Evolutionary conservation across 2,329 filamentous ascomycete genomes (phyloP).

Genomic region (Colletotrichum caudatum): DNA sequence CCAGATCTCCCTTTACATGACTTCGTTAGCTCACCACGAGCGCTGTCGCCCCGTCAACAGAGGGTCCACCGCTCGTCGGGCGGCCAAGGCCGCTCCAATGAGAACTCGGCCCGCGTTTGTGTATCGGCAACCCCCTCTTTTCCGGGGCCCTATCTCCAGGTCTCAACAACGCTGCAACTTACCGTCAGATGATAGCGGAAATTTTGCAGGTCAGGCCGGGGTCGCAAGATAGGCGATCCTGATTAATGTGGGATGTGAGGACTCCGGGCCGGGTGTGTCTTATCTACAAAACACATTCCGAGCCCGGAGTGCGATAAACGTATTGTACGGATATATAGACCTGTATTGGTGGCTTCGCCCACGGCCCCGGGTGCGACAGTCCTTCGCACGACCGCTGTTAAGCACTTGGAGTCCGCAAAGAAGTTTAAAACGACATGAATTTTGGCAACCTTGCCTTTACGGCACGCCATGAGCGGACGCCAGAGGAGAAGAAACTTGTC

Average conservation of each 20-base stretch:
- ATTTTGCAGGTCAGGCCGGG: constrained; percentile 5
- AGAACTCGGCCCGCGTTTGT: constrained; percentile 17
- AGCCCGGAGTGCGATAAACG: background rate
- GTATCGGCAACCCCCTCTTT: constrained; percentile 12
- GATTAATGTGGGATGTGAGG: background rate
- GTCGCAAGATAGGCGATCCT: constrained; percentile 3
- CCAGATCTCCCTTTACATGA: background rate
- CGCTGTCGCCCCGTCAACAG: constrained; percentile 10
- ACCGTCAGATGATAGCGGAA: constrained; percentile 5
- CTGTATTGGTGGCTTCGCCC: background rate
- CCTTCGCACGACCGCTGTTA: background rate
- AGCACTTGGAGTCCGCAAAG: background rate
- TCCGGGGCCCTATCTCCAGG: constrained; percentile 9
- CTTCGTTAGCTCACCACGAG: background rate
- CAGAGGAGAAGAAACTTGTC: constrained; percentile 34
- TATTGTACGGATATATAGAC: constrained; percentile 4
- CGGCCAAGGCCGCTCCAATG: constrained; percentile 32
- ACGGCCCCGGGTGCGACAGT: background rate
- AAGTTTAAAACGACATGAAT: constrained; percentile 19
- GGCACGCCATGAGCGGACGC: constrained; percentile 37
- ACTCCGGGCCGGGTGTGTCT: background rate
- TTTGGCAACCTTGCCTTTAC: constrained; percentile 37
- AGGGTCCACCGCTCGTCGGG: constrained; percentile 17
- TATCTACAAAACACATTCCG: constrained; percentile 8
- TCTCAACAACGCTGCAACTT: constrained; percentile 9